Conservation (phyloP, 768 basidiomycete species). For the Termitomyces eurrhizus region DNA sequence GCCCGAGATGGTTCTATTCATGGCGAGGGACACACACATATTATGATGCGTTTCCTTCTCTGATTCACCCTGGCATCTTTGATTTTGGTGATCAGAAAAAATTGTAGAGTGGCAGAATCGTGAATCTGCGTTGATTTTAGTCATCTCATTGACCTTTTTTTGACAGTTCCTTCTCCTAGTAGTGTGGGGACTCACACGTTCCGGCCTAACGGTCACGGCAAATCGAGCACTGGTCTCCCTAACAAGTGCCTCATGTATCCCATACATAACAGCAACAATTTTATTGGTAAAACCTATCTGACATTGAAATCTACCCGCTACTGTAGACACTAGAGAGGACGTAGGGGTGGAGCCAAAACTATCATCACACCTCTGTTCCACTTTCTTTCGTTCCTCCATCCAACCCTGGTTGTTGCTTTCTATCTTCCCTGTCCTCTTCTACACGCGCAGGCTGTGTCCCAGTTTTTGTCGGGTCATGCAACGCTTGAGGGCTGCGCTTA, state of each 20-base stretch:
- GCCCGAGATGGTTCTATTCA: background rate
- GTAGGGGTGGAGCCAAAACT: background rate
- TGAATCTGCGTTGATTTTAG: background rate
- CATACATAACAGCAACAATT: background rate
- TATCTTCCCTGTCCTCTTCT: background rate
- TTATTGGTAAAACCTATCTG: background rate
- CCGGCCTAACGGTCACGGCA: background rate
- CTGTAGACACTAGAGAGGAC: background rate
- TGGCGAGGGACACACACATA: background rate
- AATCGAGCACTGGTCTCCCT: too few species aligned
- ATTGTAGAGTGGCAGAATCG: background rate
- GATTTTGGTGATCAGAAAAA: background rate
- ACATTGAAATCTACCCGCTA: background rate
- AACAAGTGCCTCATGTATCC: background rate
- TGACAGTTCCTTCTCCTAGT: background rate
- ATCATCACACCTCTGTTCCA: background rate
- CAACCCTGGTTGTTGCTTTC: background rate
- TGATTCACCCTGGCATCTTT: background rate
- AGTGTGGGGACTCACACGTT: background rate
- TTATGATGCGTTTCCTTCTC: background rate
- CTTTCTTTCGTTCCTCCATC: background rate
- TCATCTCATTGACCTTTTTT: background rate
- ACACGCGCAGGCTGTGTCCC: background rate
- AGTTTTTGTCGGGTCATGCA: constrained; percentile 2
- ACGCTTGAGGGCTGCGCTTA: background rate